These are phyloP conservation scores for Moricandia moricandioides DNA, from an alignment of 345 rosid species.

Conservation along the genomic window DNA sequence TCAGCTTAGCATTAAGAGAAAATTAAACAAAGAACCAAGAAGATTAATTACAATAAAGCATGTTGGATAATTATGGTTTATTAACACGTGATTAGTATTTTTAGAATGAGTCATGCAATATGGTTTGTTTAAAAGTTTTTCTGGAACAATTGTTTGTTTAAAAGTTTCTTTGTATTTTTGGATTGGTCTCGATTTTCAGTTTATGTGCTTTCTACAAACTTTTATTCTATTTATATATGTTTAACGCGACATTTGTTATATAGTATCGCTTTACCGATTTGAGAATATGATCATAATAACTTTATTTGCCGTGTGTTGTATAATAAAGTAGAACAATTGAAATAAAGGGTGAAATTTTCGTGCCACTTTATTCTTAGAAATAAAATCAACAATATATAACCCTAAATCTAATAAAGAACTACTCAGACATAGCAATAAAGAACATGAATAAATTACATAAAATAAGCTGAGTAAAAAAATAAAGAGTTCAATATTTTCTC, in stretches of 20 bases:
- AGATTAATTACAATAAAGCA: not conserved
- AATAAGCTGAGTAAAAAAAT: no score
- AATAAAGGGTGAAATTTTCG: constrained; percentile 24
- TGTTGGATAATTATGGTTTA: not conserved
- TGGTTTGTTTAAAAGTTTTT: not conserved
- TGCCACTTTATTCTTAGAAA: constrained; percentile 24
- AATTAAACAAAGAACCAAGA: no score
- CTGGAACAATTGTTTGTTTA: constrained; percentile 12
- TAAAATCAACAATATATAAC: not conserved
- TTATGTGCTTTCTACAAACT: constrained; percentile 22
- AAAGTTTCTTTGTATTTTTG: constrained; percentile 17
- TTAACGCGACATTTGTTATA: constrained; percentile 28
- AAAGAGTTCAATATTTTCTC: no score
- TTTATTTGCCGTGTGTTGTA: constrained; percentile 31
- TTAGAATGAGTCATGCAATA: not conserved
- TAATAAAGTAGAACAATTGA: constrained; percentile 23
- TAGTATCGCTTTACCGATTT: constrained; percentile 13
- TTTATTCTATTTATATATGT: constrained; percentile 11
- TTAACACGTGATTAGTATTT: constrained; percentile 16
- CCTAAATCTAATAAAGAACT: no score
- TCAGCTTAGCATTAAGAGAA: no score
- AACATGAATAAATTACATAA: no score
- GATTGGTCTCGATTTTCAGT: constrained; percentile 26
- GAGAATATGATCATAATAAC: constrained; percentile 14
- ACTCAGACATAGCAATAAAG: no score